Evolutionary conservation across 2,329 filamentous ascomycete genomes (phyloP).

Genomic region (Xylaria sp.): DNA sequence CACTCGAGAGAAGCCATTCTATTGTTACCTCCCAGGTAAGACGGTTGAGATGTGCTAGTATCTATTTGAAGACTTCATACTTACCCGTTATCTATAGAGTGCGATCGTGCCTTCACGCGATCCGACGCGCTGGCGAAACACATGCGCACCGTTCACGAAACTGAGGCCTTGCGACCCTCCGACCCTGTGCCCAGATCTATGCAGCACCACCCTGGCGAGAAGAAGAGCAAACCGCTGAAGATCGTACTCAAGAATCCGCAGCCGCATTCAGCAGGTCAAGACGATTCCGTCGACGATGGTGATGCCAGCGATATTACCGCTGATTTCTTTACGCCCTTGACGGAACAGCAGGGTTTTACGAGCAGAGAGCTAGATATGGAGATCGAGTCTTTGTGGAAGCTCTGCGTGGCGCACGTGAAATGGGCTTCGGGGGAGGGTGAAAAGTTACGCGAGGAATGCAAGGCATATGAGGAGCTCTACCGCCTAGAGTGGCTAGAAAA

Average conservation of each 20-base stretch:
- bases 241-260: slow-evolving; percentile 59
- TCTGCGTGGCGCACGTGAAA: slow-evolving; percentile 65
- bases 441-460: slow-evolving; percentile 58
- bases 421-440: slow-evolving; percentile 68
- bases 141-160: slow-evolving; percentile 98
- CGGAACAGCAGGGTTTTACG: slow-evolving; percentile 58
- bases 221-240: slow-evolving; percentile 51
- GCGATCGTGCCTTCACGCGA: slow-evolving; percentile 91
- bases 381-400: slow-evolving; percentile 55
- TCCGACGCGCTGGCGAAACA: slow-evolving; percentile 96
- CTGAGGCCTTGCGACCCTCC: slow-evolving; percentile 79
- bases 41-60: slow-evolving; percentile 1
- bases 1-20: slow-evolving; percentile 96
- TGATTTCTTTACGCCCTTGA: slow-evolving; percentile 53
- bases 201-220: slow-evolving; percentile 41
- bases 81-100: slow-evolving; percentile 56
- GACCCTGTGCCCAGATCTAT: slow-evolving; percentile 69
- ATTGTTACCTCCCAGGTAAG: slow-evolving; percentile 87
- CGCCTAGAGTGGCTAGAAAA: slow-evolving; percentile 74
- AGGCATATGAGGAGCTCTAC: slow-evolving; percentile 59
- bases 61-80: slow-evolving; percentile 1
- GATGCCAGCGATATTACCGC: slow-evolving; percentile 50
- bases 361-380: slow-evolving; percentile 58
- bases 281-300: slow-evolving; percentile 50
- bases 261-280: slow-evolving; percentile 51